phyloP scores from a whole-genome alignment of 768 basidiomycete species.

The Chalciporus chontae region DNA sequence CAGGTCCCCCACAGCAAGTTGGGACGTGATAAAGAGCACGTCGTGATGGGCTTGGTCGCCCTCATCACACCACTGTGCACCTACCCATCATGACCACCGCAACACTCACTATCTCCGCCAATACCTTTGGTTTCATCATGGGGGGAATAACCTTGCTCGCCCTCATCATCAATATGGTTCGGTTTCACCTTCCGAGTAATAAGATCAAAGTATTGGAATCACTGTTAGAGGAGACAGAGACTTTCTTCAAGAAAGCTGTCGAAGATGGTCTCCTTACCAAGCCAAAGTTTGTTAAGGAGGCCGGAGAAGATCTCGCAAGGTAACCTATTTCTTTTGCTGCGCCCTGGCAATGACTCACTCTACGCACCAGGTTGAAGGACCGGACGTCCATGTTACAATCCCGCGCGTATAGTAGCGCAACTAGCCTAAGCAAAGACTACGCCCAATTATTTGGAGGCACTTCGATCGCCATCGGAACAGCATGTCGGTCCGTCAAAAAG shows the following conservation, averaged over 20 bases:
- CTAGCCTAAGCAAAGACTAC: neutral
- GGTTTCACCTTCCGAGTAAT: conserved; percentile 1
- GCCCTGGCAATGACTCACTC: too few relatives aligned
- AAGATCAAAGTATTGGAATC: conserved; percentile 1
- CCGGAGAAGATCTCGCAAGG: neutral
- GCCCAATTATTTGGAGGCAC: neutral
- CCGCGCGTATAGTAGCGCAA: neutral
- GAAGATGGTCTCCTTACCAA: neutral
- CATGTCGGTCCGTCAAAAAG: neutral
- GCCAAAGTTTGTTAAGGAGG: neutral
- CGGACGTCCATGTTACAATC: neutral
- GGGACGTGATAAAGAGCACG: neutral
- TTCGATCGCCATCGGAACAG: neutral
- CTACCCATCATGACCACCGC: neutral
- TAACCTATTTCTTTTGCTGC: too few relatives aligned
- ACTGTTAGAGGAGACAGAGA: neutral
- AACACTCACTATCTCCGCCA: neutral
- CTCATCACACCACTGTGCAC: neutral
- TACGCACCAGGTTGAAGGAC: neutral
- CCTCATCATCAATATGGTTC: neutral
- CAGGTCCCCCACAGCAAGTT: neutral
- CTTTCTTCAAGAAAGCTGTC: neutral
- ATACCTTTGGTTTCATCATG: neutral
- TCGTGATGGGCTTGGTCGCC: neutral
- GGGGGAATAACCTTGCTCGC: neutral